Conservation (phyloP, 1,284 basidiomycete genomes). For the Puccinia polysora region DNA sequence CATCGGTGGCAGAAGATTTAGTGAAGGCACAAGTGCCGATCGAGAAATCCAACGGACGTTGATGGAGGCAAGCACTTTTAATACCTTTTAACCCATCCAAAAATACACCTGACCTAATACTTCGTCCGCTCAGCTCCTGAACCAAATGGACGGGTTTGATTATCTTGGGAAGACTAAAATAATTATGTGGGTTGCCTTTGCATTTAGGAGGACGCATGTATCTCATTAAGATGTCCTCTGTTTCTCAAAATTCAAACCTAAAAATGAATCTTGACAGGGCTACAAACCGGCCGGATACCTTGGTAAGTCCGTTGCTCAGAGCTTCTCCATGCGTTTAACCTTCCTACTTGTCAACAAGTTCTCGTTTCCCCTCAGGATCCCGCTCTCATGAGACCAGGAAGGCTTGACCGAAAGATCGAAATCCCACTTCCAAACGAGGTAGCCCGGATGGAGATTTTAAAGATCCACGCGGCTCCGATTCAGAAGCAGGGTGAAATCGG, state of each 20-base stretch:
- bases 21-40: conserved; percentile 96
- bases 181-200: conserved; percentile 92
- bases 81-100: neutral
- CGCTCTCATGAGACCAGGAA: conserved; percentile 88
- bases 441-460: conserved; percentile 85
- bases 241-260: too few species aligned
- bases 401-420: conserved; percentile 96
- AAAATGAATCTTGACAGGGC: too few species aligned
- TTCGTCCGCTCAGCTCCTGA: conserved; percentile 66
- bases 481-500: conserved; percentile 85
- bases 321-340: too few species aligned
- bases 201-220: too few species aligned
- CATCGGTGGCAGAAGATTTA: conserved; percentile 90
- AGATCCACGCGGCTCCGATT: conserved; percentile 91
- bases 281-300: conserved; percentile 67
- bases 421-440: conserved; percentile 97
- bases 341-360: too few species aligned
- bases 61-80: conserved; percentile 71
- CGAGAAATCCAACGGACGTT: conserved; percentile 97
- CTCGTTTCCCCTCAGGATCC: conserved; percentile 61
- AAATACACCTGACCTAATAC: conserved; percentile 17
- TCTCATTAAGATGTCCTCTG: too few species aligned
- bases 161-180: conserved; percentile 91
- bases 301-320: conserved; percentile 63
- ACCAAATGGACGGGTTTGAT: conserved; percentile 99